A percentile compares a stretch with the other conserved stretches of the same genome.
phyloP scores from a whole-genome alignment of 31 red algal species.

The Porphyra umbilicalis region DNA sequence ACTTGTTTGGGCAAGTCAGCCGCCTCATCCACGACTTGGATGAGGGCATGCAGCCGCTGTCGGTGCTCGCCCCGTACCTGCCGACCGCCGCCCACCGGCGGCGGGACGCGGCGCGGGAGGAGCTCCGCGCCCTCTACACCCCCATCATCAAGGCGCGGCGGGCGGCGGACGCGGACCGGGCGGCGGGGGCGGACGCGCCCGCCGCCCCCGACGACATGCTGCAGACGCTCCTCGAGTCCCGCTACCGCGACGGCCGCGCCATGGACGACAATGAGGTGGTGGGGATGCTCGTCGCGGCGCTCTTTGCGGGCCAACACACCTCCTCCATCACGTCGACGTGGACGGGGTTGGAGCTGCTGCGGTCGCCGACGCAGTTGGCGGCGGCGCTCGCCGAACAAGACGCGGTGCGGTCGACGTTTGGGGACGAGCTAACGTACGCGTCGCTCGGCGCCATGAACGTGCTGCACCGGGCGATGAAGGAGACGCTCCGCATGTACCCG shows the following conservation, averaged over 20 bases:
- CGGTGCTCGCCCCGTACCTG: slow-evolving; percentile 88
- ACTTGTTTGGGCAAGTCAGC: slow-evolving; percentile 97
- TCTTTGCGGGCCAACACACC: slow-evolving; percentile 99
- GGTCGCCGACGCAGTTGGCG: slow-evolving; percentile 39
- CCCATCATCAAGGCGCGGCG: slow-evolving; percentile 84
- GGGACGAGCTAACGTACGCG: slow-evolving; percentile 68
- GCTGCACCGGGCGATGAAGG: slow-evolving; percentile 93
- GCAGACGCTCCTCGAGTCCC: slow-evolving; percentile 90
- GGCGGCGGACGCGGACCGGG: slow-evolving; percentile 9
- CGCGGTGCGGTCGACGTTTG: slow-evolving; percentile 16
- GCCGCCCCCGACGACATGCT: slow-evolving; percentile 79
- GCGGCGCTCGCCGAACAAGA: slow-evolving; percentile 83
- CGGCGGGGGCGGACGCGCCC: neutral
- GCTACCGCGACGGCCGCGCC: slow-evolving; percentile 72
- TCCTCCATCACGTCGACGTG: slow-evolving; percentile 93
- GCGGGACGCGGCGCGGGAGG: slow-evolving; percentile 66
- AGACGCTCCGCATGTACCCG: slow-evolving; percentile 98
- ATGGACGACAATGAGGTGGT: slow-evolving; percentile 83
- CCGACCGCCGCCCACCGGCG: slow-evolving; percentile 83
- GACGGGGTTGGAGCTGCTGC: slow-evolving; percentile 79
- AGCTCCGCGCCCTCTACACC: slow-evolving; percentile 76
- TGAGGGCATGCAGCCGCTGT: slow-evolving; percentile 99
- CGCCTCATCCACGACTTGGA: slow-evolving; percentile 92
- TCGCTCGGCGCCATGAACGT: slow-evolving; percentile 76
- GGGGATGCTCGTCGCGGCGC: slow-evolving; percentile 85